Percentiles rank a stretch among this genome's conserved stretches.
phyloP scores from a whole-genome alignment of 805 yeast species.

The Millerago galiae region DNA sequence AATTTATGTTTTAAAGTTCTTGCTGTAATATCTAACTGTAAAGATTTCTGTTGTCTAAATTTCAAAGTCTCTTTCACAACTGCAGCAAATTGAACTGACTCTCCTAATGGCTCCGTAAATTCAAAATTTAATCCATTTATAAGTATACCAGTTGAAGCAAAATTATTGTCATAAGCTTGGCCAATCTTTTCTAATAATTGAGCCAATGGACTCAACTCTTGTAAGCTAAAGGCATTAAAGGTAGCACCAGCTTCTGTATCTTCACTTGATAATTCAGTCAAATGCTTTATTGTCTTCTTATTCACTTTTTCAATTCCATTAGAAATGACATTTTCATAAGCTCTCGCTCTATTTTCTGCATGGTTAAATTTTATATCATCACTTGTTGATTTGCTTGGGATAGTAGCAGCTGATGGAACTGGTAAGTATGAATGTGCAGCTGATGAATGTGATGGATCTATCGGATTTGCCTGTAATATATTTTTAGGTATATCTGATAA shows the following conservation, averaged over 20 bases:
- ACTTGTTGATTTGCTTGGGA: constrained; percentile 21
- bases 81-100: constrained; percentile 58
- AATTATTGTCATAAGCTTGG: constrained; percentile 72
- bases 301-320: constrained; percentile 51
- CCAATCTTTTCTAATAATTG: constrained; percentile 72
- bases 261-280: constrained; percentile 50
- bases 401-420: constrained; percentile 38
- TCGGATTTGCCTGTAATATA: constrained; percentile 53
- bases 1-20: constrained; percentile 31
- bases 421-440: constrained; percentile 61
- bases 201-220: constrained; percentile 36
- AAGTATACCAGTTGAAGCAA: constrained; percentile 43
- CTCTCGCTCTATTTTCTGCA: constrained; percentile 38
- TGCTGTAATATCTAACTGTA: constrained; percentile 38
- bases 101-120: constrained; percentile 63
- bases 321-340: constrained; percentile 38
- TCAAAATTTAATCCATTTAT: constrained; percentile 48
- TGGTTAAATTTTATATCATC: constrained; percentile 35
- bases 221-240: constrained; percentile 52
- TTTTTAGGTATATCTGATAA: constrained; percentile 46
- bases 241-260: constrained; percentile 69
- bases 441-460: constrained; percentile 48
- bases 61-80: constrained; percentile 49
- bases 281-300: constrained; percentile 43
- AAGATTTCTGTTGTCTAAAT: constrained; percentile 44